Evolutionary conservation across 345 rosid species (phyloP), one percentile per base, ranked within the genome.

Genomic region (Citrus unshiu): DNA sequence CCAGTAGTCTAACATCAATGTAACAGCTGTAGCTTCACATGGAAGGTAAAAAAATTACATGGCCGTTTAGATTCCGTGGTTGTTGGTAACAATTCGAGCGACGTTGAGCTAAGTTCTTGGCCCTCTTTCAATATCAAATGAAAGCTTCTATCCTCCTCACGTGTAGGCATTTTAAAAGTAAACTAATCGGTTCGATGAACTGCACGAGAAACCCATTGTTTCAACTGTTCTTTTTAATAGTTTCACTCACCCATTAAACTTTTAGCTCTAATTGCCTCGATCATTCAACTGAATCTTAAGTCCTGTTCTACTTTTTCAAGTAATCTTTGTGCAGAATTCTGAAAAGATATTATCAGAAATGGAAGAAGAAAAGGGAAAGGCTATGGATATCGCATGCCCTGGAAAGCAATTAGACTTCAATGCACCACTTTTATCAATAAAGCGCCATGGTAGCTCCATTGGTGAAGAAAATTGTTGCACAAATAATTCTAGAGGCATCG

Each of bases 361-460:
- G 80, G 82, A 32, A 75, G 78, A 78, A 81, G 75, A 59, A 6
- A 61, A 24, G 39, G 79, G 74, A 68, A 80, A 78, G 30, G 78
- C 77, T 30, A 77, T 84, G 84, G 86, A 85, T 66, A 62, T 68
- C 56, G 86, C 76, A 64, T 74, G 85, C 39, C 86, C 90, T 5
- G 81, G 89, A 59, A 93, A 81, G 79, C 88, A 80, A 78, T 88
- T 95, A 16, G 86, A 93, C 86, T 89, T 93, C 80, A 87, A 87
- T 70, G 89, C 92, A 56, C 98, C 94, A 4, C 87, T 93, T 69
- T 74, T 95, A 73, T 90, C 98, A 4, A 89, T 90, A 1, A 87
- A 91, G 81, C 94, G 91, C 21, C 90, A 68, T 0, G 70, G 64
- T 16, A 60, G 81, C 12, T 35, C 57, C 72, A 56, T 40, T 54